Percentiles rank a stretch among this genome's conserved stretches.
These are phyloP conservation scores for Moricandia arvensis DNA, from an alignment of 345 rosid genomes.

Conservation along the genomic window DNA sequence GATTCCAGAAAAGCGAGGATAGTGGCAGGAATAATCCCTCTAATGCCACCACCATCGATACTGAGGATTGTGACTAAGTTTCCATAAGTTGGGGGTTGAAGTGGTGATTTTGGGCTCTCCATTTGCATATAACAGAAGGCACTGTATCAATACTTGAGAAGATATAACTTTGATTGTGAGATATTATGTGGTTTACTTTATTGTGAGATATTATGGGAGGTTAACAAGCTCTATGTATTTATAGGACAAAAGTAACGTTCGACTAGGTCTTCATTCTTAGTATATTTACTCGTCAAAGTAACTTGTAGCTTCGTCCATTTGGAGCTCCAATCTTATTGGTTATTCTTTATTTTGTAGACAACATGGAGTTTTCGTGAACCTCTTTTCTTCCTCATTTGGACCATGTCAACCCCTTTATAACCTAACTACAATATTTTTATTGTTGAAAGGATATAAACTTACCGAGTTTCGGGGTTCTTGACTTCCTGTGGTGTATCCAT, in stretches of 20 bases:
- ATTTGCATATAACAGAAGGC: slow-evolving; percentile 4
- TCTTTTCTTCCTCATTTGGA: slow-evolving; percentile 6
- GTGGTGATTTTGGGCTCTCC: slow-evolving; percentile 49
- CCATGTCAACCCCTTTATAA: slow-evolving; percentile 21
- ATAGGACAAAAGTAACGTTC: slow-evolving; percentile 6
- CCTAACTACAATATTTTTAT: neutral
- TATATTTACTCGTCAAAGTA: neutral
- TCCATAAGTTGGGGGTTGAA: slow-evolving; percentile 58
- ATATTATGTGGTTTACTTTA: neutral
- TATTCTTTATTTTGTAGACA: neutral
- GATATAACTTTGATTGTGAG: neutral
- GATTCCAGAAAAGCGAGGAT: slow-evolving; percentile 65
- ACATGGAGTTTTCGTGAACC: slow-evolving; percentile 14
- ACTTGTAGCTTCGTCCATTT: neutral
- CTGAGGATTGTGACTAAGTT: slow-evolving; percentile 59
- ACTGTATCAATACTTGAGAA: neutral
- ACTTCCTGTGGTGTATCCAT: neutral
- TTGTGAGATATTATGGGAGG: slow-evolving; percentile 2
- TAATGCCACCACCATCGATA: slow-evolving; percentile 80
- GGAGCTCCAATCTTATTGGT: slow-evolving; percentile 9
- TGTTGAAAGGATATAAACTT: neutral
- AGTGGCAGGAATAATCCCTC: slow-evolving; percentile 66
- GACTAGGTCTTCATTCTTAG: slow-evolving; percentile 11
- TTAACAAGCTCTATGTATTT: neutral
- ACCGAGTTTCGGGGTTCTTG: neutral